These are phyloP conservation scores for Aurantiochytrium sp. DNA, from an alignment of 108 stramenopile species.

Conservation along the genomic window DNA sequence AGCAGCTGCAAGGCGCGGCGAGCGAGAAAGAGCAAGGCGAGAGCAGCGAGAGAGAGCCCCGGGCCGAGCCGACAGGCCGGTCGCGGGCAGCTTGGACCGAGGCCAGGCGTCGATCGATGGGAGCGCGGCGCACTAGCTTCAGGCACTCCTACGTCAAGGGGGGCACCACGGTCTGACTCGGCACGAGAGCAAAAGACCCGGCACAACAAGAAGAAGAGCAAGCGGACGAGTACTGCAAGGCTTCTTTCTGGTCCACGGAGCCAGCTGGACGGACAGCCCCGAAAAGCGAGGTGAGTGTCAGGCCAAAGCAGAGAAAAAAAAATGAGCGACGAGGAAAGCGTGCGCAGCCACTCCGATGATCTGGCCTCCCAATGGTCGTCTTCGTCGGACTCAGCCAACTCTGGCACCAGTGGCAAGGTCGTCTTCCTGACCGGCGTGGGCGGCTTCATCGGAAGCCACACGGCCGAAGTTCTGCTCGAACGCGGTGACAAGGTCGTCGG, in stretches of 20 bases:
- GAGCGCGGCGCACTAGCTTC: not conserved
- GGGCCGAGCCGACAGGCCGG: too few species aligned
- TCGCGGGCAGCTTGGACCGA: not conserved
- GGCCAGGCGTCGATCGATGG: not conserved
- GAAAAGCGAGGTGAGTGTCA: too few species aligned
- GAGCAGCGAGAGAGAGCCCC: not conserved
- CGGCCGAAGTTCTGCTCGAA: constrained; percentile 63
- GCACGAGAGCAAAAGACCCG: too few species aligned
- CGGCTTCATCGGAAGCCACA: constrained; percentile 86
- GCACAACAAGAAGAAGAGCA: too few species aligned
- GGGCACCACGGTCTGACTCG: constrained; percentile 8
- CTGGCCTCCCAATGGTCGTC: not conserved
- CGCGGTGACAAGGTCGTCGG: constrained; percentile 90
- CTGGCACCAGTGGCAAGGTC: constrained; percentile 21
- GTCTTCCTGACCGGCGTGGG: constrained; percentile 96
- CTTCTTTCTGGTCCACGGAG: too few species aligned
- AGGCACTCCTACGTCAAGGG: constrained; percentile 8
- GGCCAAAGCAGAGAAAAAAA: too few species aligned
- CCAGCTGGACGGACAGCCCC: too few species aligned
- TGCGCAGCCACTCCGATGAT: not conserved
- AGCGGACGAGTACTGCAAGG: too few species aligned
- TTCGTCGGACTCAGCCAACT: not conserved
- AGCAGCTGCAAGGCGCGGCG: not conserved
- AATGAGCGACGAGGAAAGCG: not conserved
- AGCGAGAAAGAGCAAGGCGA: not conserved